Evolutionary conservation across 2,329 filamentous ascomycete genomes (phyloP), one percentile per base, ranked within the genome.

Genomic region (Pyrenochaeta sp.): DNA sequence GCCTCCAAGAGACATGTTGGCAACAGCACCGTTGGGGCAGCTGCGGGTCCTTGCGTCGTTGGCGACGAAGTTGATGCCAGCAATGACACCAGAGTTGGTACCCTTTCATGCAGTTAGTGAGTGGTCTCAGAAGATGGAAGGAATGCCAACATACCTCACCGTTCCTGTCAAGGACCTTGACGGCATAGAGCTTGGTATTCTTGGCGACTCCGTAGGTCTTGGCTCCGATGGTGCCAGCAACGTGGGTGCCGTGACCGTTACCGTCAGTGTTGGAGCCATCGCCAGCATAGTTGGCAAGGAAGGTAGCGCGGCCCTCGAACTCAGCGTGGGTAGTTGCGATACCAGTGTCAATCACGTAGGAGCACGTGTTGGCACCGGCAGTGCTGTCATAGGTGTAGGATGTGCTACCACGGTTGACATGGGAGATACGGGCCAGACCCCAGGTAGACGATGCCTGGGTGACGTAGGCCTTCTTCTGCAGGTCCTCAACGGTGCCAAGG

Each of bases 271-370:
- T 72, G 1, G 39, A 41, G 40, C 71, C 68, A 51, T 75, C 73
- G 37, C 72, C 71, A 49, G 71, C 72, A 47, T 64, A 75, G 66
- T 75, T 76, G 57, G 71, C 68, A 15, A 76, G 61, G 64, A 71
- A 75, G 31, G 67, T 72, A 30, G 75, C 74, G 60, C 75, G 74
- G 43, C 73, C 72, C 54, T 74, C 74, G 21, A 77, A 77, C 31
- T 77, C 74, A 7, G 71, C 47, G 73, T 90, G 87, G 5, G 79
- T 77, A 32, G 76, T 75, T 49, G 76, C 76, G 68, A 90, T 84
- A 61, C 87, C 87, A 5, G 87, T 89, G 73, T 90, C 87, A 35
- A 90, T 82, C 20, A 90, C 75, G 69, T 85, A 90, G 23, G 81
- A 82, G 18, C 83, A 87, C 64, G 74, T 75, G 49, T 61, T 60